Base-by-base conservation (phyloP, 345 rosid genomes). In the Eucalyptus decipiens region DNA sequence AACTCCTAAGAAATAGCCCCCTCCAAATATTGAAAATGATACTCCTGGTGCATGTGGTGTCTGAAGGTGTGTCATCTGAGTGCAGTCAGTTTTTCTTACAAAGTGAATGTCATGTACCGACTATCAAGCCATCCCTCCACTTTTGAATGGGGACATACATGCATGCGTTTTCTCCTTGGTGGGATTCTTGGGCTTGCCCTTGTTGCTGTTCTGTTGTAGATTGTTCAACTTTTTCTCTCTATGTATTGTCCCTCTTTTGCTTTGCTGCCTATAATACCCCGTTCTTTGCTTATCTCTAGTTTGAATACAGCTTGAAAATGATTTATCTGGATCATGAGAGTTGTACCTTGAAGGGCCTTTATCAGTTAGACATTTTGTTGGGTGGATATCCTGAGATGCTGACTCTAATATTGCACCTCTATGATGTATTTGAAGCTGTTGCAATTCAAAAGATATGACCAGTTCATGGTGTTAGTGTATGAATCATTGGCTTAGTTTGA, bases 101-200 rank as follows among this genome's bases (percentile, higher is more conserved):
- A 18, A 9, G 81, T 34, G 43, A 72, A 72, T 72, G 3, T 72
- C 43, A 18, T 5, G 42, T 69, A 32, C 42, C 2, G 0, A 32
- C 2, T 34, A 69, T n/a, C 5, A 1, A 17, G 37, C 23, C 0
- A 1, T 69, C 37, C 26, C 28, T 5, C 4, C 45, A 34, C 45
- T 72, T 37, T 37, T 5, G 15, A 21, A 21, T 76, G 83, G 28
- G 83, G 28, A 11, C 83, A 76, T 76, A 2, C 26, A 19, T 34
- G 83, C 47, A 34, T 34, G 80, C 1, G 13, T 76, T 11, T 76
- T 76, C 83, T 65, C 19, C 37, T 76, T 11, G 15, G 47, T 21
- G 83, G 9, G 9, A 37, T 76, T 76, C 21, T 23, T 37, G 42
- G 83, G 83, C 80, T 34, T 69, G 26, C 47, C 83, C 45, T 37